Evolutionary conservation across 805 yeast genomes (phyloP).

Genomic region (Teunomyces panamensis): DNA sequence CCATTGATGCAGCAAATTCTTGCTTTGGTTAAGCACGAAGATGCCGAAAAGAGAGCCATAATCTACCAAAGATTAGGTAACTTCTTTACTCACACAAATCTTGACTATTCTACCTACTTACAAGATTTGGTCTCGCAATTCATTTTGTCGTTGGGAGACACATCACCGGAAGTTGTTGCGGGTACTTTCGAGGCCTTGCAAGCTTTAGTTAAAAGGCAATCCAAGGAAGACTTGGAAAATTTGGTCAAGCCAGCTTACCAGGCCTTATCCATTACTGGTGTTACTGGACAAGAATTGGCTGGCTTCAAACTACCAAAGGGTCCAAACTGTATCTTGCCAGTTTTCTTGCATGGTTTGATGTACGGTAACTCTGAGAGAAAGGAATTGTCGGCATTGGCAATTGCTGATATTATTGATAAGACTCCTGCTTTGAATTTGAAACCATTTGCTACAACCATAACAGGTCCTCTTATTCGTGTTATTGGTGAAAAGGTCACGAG

Average conservation of each 20-base stretch:
- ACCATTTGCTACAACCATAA: constrained; percentile 87
- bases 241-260: constrained; percentile 79
- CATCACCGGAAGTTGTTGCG: constrained; percentile 57
- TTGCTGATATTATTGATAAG: constrained; percentile 80
- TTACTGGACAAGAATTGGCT: constrained; percentile 60
- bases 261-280: constrained; percentile 65
- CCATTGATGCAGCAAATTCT: constrained; percentile 80
- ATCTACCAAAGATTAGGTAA: constrained; percentile 64
- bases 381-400: constrained; percentile 83
- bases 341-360: constrained; percentile 93
- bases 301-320: constrained; percentile 80
- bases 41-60: constrained; percentile 57
- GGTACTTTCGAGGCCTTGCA: constrained; percentile 64
- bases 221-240: constrained; percentile 73
- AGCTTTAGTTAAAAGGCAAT: constrained; percentile 64
- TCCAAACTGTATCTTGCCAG: constrained; percentile 83
- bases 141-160: constrained; percentile 70
- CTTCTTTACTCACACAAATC: constrained; percentile 62
- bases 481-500: constrained; percentile 92
- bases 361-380: constrained; percentile 83
- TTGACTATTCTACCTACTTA: constrained; percentile 71
- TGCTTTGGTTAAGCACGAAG: constrained; percentile 74
- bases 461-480: constrained; percentile 97
- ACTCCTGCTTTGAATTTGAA: constrained; percentile 81
- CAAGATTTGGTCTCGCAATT: constrained; percentile 73